phyloP scores from a whole-genome alignment of 176 grass and related monocot genomes.

The Avena sativa region DNA sequence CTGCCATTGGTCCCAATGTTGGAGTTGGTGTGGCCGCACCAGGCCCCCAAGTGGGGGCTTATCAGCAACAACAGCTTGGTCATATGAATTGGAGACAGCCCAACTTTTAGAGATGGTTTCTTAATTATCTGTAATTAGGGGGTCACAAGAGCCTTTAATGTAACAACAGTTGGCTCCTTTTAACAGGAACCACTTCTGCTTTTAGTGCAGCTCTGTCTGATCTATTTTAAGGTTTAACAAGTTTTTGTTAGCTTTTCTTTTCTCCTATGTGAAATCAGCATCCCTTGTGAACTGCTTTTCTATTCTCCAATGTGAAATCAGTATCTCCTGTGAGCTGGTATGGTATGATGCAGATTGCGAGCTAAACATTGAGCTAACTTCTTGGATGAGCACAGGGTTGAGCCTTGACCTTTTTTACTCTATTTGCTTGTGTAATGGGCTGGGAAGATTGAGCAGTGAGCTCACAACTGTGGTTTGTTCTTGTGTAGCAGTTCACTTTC shows the following conservation, averaged over 20 bases:
- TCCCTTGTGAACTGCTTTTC: conserved; percentile 59
- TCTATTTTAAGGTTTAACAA: conserved; percentile 69
- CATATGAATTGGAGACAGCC: conserved; percentile 74
- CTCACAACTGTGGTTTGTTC: not conserved
- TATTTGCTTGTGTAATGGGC: not conserved
- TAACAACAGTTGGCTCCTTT: conserved; percentile 69
- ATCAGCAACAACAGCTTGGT: conserved; percentile 72
- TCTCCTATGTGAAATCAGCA: conserved; percentile 47
- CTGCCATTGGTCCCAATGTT: conserved; percentile 61
- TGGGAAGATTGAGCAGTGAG: not conserved
- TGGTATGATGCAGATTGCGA: conserved; percentile 62
- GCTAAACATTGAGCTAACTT: conserved; percentile 17
- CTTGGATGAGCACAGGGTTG: not conserved
- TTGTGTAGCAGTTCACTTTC: too few relatives aligned
- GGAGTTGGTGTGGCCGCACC: conserved; percentile 73
- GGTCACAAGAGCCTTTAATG: conserved; percentile 75
- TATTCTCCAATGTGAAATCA: conserved; percentile 49
- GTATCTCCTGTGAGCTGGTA: conserved; percentile 47
- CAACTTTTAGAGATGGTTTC: conserved; percentile 64
- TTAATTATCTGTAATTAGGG: conserved; percentile 84
- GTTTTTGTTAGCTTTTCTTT: conserved; percentile 59
- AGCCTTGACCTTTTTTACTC: conserved; percentile 7
- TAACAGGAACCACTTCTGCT: conserved; percentile 63
- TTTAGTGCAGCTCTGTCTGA: conserved; percentile 72
- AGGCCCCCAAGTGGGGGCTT: conserved; percentile 71